Conservation (phyloP, 768 basidiomycete genomes). For the Tremella mesenterica region DNA sequence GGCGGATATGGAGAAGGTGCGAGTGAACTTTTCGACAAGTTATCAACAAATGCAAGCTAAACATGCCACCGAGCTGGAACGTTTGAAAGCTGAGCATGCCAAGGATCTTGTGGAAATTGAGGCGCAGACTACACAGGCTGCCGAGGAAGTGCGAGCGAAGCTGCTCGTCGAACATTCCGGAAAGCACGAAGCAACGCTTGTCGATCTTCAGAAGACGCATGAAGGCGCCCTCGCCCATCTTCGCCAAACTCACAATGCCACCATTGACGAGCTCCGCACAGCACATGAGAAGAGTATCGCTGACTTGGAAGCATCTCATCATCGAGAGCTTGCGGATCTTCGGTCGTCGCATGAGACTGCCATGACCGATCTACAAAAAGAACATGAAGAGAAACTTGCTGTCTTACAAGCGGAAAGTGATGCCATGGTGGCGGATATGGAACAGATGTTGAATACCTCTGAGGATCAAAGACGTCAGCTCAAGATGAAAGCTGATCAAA, state of each 20-base stretch:
- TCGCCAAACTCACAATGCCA: neutral
- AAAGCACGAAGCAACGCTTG: neutral
- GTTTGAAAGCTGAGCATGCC: slow-evolving; percentile 30
- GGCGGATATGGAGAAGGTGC: neutral
- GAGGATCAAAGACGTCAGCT: slow-evolving; percentile 33
- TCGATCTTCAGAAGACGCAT: slow-evolving; percentile 1
- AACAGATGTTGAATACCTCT: slow-evolving; percentile 11
- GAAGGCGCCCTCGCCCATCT: neutral
- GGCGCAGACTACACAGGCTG: no score
- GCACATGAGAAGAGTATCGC: slow-evolving; percentile 4
- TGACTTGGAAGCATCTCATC: neutral
- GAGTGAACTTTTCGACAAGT: no score
- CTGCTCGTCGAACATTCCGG: slow-evolving; percentile 12
- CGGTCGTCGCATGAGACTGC: slow-evolving; percentile 5
- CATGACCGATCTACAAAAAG: neutral
- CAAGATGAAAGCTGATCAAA: slow-evolving; percentile 35
- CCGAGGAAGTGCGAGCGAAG: slow-evolving; percentile 8
- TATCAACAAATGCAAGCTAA: neutral
- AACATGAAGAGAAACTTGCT: slow-evolving; percentile 8
- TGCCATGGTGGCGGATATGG: slow-evolving; percentile 22
- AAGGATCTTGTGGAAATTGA: slow-evolving; percentile 24
- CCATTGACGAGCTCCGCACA: neutral
- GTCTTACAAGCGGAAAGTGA: slow-evolving; percentile 17
- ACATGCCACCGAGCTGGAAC: neutral
- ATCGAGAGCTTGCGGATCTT: neutral